Base-by-base conservation (phyloP, 345 rosid genomes). In the Microcos paniculata region DNA sequence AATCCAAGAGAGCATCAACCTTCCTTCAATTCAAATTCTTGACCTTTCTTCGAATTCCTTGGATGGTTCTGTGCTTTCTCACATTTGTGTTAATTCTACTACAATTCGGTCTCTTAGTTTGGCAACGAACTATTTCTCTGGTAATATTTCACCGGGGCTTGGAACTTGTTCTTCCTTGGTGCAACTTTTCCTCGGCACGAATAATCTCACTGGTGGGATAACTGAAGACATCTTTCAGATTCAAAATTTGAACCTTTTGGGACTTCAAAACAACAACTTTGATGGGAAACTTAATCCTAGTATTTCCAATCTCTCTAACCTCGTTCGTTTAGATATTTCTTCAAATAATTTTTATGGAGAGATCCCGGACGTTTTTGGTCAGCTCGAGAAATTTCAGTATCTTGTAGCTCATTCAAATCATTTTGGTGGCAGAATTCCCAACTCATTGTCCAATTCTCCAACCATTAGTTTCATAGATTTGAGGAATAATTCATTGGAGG, bases 11-110 rank as follows among this genome's bases (percentile, higher is more conserved):
- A 74, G 49, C 58, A 57, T 45, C 49, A 15, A 63, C 33, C 21
- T 79, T 33, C 71, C 75, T 24, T 48, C n/a, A 30, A 13, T 75
- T 6, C 59, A 6, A 53, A 16, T 15, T 53, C 56, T 79, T 40
- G 56, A 75, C 66, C 10, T 79, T 26, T 79, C 82, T 3, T 56
- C 76, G 15, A 75, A 78, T 23, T 6, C 61, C 9, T 51, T 79
- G 18, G 62, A 73, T 10, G 72, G 45, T 7, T 45, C 62, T 4
- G n/a, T n/a, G n/a, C 19, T 6, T 48, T 14, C 56, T 8, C 56
- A 51, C 18, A 24, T 75, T 7, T 80, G 82, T 51, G 9, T 15
- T 1, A 75, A 62, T 42, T 75, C 79, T 9, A 40, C 76, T 45
- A 0, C 10, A 40, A 31, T 80, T 40, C 76, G 19, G 45, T 53